phyloP scores from a whole-genome alignment of 305 asterid genomes.

The Fraxinus floribunda region DNA sequence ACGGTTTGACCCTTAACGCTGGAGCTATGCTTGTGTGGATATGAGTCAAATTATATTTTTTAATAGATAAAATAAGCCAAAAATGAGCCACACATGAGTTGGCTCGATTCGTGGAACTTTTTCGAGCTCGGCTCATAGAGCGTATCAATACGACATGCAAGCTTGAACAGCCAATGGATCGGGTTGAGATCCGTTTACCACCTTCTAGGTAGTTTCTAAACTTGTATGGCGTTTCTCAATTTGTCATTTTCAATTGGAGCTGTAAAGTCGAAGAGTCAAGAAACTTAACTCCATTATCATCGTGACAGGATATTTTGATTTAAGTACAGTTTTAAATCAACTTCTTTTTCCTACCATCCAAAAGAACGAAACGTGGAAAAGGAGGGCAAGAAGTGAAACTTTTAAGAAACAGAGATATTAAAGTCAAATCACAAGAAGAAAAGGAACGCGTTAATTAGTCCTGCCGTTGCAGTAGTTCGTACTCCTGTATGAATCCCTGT shows the following conservation, averaged over 20 bases:
- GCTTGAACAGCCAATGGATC: neutral
- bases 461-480: constrained; percentile 40
- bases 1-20: neutral
- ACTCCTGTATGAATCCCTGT: constrained; percentile 33
- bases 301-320: neutral
- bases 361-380: neutral
- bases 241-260: neutral
- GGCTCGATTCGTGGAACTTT: neutral
- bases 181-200: neutral
- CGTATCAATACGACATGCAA: neutral
- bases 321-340: neutral
- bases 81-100: neutral
- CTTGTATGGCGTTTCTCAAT: neutral
- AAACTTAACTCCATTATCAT: neutral
- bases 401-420: neutral
- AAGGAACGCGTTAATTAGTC: constrained; percentile 23
- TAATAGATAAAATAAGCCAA: neutral
- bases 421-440: constrained; percentile 38
- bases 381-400: neutral
- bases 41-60: neutral
- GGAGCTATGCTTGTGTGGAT: neutral
- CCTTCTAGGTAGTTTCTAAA: constrained; percentile 15
- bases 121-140: neutral
- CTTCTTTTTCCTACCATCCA: neutral
- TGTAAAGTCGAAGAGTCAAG: neutral